Evolutionary conservation across 139 green algal species (phyloP).

Genomic region (Asterochloris erici): DNA sequence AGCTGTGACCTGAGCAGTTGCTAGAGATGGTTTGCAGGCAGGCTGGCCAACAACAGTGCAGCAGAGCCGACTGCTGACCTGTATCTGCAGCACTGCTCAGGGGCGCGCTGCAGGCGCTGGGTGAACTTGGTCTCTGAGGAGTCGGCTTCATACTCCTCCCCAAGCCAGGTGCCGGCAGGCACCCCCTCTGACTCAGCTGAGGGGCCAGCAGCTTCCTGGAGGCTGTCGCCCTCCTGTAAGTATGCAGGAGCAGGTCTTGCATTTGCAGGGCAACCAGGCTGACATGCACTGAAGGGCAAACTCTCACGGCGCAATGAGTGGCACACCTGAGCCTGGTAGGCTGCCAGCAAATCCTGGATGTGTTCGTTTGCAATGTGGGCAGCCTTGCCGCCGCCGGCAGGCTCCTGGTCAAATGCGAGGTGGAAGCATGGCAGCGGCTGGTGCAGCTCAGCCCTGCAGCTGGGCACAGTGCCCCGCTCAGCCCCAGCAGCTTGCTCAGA

Average conservation of each 20-base stretch:
- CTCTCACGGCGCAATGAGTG: neutral
- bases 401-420: neutral
- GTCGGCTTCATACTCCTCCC: conserved; percentile 7
- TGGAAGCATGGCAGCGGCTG: neutral
- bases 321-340: neutral
- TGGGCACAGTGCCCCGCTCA: neutral
- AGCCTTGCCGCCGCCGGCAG: neutral
- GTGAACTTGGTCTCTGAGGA: neutral
- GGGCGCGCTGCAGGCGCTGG: neutral
- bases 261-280: neutral
- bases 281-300: neutral
- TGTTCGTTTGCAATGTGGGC: neutral
- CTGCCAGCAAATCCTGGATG: neutral
- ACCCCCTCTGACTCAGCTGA: neutral
- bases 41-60: neutral
- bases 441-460: neutral
- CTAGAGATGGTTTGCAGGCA: neutral
- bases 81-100: conserved; percentile 16
- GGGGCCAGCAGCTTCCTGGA: neutral
- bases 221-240: neutral
- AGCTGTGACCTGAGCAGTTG: neutral
- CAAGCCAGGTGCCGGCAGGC: neutral
- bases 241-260: neutral
- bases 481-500: neutral
- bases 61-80: neutral